Evolutionary conservation across 495 filamentous ascomycete genomes (phyloP), one percentile per base, ranked within the genome.

Genomic region (Penicillium canariense): DNA sequence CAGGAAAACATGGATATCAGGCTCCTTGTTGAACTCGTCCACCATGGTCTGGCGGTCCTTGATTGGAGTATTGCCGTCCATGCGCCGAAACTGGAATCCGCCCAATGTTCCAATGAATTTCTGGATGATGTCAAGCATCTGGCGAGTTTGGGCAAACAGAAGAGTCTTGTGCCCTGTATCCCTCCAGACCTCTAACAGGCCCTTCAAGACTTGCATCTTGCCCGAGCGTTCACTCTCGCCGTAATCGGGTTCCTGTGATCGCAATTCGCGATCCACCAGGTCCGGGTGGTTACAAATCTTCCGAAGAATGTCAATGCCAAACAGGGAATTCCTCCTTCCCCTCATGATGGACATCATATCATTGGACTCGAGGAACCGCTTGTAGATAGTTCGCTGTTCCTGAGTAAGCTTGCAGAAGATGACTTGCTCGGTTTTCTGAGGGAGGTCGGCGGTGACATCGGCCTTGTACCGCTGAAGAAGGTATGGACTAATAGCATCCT

Each of bases 251-350:
- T 86, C 83, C n/a, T 69, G 65, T 23, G 79, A 84, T 27, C 85
- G 61, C 5, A 71, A 58, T 56, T 80, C 79, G 34, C 89, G 86
- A 50, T 91, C 84, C 3, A 84, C 73, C 3, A 98, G 77, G 68
- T 98, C 93, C 1, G 94, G 93, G 60, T 98, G 94, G 63, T 97
- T 97, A 74, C 94, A 96, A 38, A 98, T 91, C 75, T 98, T 98
- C 51, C 94, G 87, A 31, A 98, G 74, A 22, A 90, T 87, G 62
- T 96, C 91, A 50, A 98, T 88, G 8, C 91, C 93, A 63, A 86
- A 93, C 2, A 98, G 74, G 2, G 87, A 85, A 56, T 95, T 87
- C n/a, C 82, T 78, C 20, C 82, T 86, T 25, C 87, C 86, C 34
- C 79, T 81, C 11, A 89, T 67, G 50, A 98, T 93, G 0, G 84